Base-by-base conservation (phyloP, 1,284 basidiomycete species). In the Puccinia coronata region DNA sequence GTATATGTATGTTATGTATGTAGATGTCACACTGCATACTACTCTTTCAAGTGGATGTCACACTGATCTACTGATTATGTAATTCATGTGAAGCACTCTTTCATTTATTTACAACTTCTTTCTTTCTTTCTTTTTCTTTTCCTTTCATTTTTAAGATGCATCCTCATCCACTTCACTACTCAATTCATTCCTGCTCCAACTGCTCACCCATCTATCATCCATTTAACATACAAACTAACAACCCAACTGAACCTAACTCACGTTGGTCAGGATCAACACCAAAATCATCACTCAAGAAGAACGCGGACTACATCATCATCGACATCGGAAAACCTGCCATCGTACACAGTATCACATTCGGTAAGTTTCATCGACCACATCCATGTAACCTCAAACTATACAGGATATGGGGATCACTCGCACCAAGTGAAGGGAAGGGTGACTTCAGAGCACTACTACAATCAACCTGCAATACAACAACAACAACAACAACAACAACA, bases 281-380 rank as follows among this genome's bases (percentile, higher is more conserved):
- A 16, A 51, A 36, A 20, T 16, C 23, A 53, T 67, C 28, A 80
- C 71, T 72, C 14, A 18, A 55, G 0, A 73, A 80, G 43, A 63
- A 53, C 34, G 74, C 65, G 61, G 79, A 80, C 25, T 80, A 80
- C 43, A 80, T 80, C 25, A 80, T 80, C 61, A 59, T 80, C 41
- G 70, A 80, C 49, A 25, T 80, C 31, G 79, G 79, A n/a, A 72
- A 67, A 73, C 79, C 79, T 31, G 61, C 69, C 20, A 74, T 80
- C 43, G 79, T 80, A 28, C 25, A 43, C 9, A 51, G 28, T 18
- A 39, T 80, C 79, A 63, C 70, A 12, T 80, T 80, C 57, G 79
- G 79, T 41, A 80, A 80, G 31, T 80, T 73, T 23, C 70, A 72
- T 65, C 36, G 79, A 14, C 79, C 79, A 65, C 79, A 80, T 39